Base-by-base conservation (phyloP, 352 stramenopile genomes). In the Blastocystis sp. region DNA sequence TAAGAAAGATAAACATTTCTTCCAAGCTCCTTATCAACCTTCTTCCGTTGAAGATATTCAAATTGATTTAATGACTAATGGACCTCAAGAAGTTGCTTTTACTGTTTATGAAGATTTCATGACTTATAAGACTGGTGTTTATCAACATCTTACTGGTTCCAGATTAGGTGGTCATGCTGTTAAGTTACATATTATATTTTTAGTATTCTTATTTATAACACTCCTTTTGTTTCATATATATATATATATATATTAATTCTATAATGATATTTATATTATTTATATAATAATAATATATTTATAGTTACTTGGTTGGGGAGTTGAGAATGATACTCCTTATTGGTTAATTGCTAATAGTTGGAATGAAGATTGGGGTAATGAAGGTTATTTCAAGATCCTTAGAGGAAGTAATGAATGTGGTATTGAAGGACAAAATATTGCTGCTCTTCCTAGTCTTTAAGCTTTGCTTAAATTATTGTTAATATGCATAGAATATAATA, bases 21-120 rank as follows among this genome's bases (percentile, higher is more conserved):
- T 74, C 42, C 41, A 73, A 32, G 47, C 68, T 24, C 25, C n/a
- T 21, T 62, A 52, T 31, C 30, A 54, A 11, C 16, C 5, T 11
- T 66, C 66, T 2, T 45, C 66, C 6, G 52, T 76, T 4, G 66
- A 66, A 7, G 72, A 65, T 2, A 62, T 62, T 19, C 48, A 62
- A 42, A 52, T 42, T 25, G 52, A 62, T 28, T 42, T 62, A 1
- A 62, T 62, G 52, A 52, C 34, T 6, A 54, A 49, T 42, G 52
- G 52, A 36, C 52, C 52, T 32, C 40, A 54, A 1, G 52, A 62
- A 42, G 52, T 52, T 1, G 67, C 69, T 10, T 75, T 77, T 44
- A 67, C 45, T 19, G 72, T 77, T 0, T 77, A 77, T 49, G 57
- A 71, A 25, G 71, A 77, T 58, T 77, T 77, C 52, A 55, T 76